Evolutionary conservation across 768 basidiomycete species (phyloP).

Genomic region (Boletus fagicola): DNA sequence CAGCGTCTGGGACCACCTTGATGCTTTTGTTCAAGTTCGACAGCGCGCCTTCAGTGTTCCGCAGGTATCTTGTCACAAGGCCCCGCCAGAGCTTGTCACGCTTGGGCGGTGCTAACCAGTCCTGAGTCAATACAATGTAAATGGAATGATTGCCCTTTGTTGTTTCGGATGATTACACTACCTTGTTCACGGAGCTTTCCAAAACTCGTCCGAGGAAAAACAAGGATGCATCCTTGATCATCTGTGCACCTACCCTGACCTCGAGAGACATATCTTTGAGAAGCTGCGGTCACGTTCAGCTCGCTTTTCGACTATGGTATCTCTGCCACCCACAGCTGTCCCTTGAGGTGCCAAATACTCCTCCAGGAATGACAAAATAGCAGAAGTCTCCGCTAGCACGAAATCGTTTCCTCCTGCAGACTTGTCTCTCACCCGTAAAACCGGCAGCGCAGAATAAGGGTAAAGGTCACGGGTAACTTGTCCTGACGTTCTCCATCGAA

Average conservation of each 20-base stretch:
- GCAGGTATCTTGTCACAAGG: slow-evolving; percentile 18
- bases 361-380: slow-evolving; percentile 25
- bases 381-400: slow-evolving; percentile 26
- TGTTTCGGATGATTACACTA: background rate
- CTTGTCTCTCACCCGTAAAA: slow-evolving; percentile 22
- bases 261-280: slow-evolving; percentile 21
- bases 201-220: slow-evolving; percentile 18
- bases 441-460: slow-evolving; percentile 26
- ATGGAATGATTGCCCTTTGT: background rate
- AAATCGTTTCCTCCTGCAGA: slow-evolving; percentile 11
- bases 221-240: slow-evolving; percentile 27
- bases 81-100: slow-evolving; percentile 24
- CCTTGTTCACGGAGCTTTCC: slow-evolving; percentile 9
- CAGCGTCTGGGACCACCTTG: slow-evolving; percentile 12
- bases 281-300: slow-evolving; percentile 10
- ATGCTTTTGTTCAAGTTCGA: slow-evolving; percentile 7
- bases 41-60: slow-evolving; percentile 24
- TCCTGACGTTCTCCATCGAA: slow-evolving; percentile 12
- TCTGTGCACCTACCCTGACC: slow-evolving; percentile 13
- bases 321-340: slow-evolving; percentile 11
- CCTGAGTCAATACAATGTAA: slow-evolving; percentile 11
- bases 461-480: slow-evolving; percentile 19
- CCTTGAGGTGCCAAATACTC: slow-evolving; percentile 18
- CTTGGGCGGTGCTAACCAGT: slow-evolving; percentile 22
- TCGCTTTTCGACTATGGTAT: background rate